Evolutionary conservation across 164 flowering plant genomes (phyloP).

Genomic region (Cinnamomum micranthum): DNA sequence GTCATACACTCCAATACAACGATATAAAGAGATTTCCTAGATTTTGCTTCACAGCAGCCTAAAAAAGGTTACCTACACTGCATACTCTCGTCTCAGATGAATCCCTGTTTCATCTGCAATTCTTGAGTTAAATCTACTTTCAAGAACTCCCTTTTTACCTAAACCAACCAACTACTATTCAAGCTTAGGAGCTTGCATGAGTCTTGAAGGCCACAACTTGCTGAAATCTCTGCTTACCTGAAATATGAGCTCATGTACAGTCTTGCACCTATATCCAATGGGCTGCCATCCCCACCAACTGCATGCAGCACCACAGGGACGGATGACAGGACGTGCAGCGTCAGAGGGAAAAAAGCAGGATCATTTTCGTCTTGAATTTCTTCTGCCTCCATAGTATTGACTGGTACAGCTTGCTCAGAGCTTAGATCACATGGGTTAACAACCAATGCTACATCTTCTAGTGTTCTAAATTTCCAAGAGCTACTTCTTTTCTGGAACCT

Average conservation of each 20-base stretch:
- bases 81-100: not conserved
- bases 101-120: not conserved
- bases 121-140: not conserved
- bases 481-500: constrained; percentile 37
- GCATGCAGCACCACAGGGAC: constrained; percentile 79
- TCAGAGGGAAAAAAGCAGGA: constrained; percentile 73
- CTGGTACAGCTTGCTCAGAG: constrained; percentile 9
- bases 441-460: constrained; percentile 65
- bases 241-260: constrained; percentile 65
- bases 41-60: not conserved
- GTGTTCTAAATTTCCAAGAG: constrained; percentile 35
- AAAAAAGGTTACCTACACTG: not conserved
- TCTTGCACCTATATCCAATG: constrained; percentile 73
- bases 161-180: not conserved
- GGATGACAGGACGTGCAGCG: constrained; percentile 55
- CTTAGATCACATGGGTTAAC: constrained; percentile 40
- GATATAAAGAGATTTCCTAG: constrained; percentile 38
- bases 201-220: not conserved
- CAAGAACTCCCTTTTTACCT: not conserved
- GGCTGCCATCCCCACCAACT: constrained; percentile 80
- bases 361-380: constrained; percentile 20
- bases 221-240: constrained; percentile 1
- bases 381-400: constrained; percentile 4
- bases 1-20: constrained; percentile 6
- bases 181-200: not conserved